Evolutionary conservation across 768 basidiomycete genomes (phyloP), one percentile per base, ranked within the genome.

Genomic region (Russula emetica): DNA sequence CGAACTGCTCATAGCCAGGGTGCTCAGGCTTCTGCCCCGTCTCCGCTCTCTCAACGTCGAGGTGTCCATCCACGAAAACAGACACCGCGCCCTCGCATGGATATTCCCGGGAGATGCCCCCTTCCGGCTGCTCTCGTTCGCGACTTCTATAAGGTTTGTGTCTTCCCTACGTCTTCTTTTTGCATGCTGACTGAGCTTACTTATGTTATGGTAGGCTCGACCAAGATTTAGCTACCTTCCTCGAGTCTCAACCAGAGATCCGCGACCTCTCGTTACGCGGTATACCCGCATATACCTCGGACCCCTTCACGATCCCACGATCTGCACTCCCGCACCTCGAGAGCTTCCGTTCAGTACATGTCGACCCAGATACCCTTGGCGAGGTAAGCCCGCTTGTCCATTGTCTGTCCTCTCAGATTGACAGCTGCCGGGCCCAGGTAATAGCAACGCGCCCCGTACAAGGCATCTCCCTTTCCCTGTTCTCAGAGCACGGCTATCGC

Each of bases 231-330:
- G 81, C 82, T 0, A 61, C 67, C 10, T 85, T 86, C 71, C 76
- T 87, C 59, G 80, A 78, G 60, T 72, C 74, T 0, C 85, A 86
- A 71, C 74, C 73, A 6, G 66, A 70, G 30, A 74, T 87, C 64
- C 69, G 70, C 44, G 82, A 86, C 28, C 76, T 88, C 58, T 82
- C 82, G 14, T 77, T 87, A 26, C 77, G 84, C 24, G 85, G 84
- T 0, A 79, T 80, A 66, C 78, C 78, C 61, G 73, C 76, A 59
- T 76, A 73, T 32, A 71, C 63, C 57, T 42, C 58, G 13, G 26
- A 42, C 9, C 45, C 66, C 3, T 74, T 76, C 45, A 58, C 69
- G 4, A 74, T 87, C 22, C 65, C 73, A 1, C 70, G 75, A 0
- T 66, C 61, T 3, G 78, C 83, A 0, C 77, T 87, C 34, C 84